These are phyloP conservation scores for Dipsacomyces acuminosporus DNA, from an alignment of 371 early-diverging fungal genomes.

Conservation along the genomic window DNA sequence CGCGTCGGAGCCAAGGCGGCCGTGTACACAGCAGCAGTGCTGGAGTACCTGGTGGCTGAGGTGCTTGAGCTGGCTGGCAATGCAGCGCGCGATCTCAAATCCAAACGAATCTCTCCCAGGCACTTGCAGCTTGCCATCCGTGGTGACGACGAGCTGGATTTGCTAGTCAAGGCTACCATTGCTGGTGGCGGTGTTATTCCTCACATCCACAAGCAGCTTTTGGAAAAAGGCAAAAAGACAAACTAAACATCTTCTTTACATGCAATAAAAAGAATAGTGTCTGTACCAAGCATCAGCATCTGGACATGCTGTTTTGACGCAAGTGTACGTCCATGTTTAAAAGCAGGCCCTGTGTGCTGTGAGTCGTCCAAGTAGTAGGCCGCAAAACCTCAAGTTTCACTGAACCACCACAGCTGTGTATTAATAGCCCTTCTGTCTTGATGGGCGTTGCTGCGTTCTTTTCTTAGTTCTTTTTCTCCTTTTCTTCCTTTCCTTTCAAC, in stretches of 20 bases:
- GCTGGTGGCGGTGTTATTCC: conserved; percentile 79
- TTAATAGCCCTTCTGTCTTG: too few relatives aligned
- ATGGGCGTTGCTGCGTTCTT: too few relatives aligned
- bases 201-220: conserved; percentile 69
- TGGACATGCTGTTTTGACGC: too few relatives aligned
- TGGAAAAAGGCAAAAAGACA: conserved; percentile 46
- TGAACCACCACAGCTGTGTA: too few relatives aligned
- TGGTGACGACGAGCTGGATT: conserved; percentile 86
- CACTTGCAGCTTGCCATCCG: conserved; percentile 88
- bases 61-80: conserved; percentile 89
- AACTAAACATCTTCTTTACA: too few relatives aligned
- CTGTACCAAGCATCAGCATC: too few relatives aligned
- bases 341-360: too few relatives aligned
- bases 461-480: too few relatives aligned
- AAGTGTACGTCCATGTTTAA: too few relatives aligned
- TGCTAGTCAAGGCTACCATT: conserved; percentile 83
- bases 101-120: conserved; percentile 85
- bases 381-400: too few relatives aligned
- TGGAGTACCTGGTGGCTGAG: conserved; percentile 89
- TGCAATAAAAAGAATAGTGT: neutral
- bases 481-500: too few relatives aligned
- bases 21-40: conserved; percentile 83
- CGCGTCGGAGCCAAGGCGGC: conserved; percentile 90
- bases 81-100: conserved; percentile 84
- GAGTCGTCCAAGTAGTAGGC: too few relatives aligned